Evolutionary conservation across 75 land plant species (phyloP).

Genomic region (Selaginella tamariscina): DNA sequence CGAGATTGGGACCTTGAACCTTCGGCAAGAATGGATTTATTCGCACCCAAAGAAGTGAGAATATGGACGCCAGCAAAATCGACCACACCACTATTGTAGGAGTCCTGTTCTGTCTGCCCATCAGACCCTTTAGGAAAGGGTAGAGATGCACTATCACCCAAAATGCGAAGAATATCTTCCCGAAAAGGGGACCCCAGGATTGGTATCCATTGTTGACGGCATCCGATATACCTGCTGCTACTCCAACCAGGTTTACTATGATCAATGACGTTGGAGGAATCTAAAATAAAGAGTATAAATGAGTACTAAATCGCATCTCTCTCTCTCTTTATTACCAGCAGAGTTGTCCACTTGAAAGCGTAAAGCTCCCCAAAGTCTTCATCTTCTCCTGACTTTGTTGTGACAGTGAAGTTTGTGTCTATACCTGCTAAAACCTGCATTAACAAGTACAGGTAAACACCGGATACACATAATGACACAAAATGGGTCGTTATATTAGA

Average conservation of each 20-base stretch:
- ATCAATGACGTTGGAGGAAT: constrained; percentile 75
- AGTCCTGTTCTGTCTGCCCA: constrained; percentile 74
- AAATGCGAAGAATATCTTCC: constrained; percentile 71
- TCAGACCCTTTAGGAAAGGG: constrained; percentile 75
- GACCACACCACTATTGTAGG: constrained; percentile 90
- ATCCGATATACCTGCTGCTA: constrained; percentile 71
- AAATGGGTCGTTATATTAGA: too few relatives aligned
- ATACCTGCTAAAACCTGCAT: constrained; percentile 89
- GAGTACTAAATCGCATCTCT: too few relatives aligned
- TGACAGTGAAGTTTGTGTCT: constrained; percentile 96
- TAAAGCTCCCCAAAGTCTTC: constrained; percentile 79
- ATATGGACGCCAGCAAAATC: constrained; percentile 74
- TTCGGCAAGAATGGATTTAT: constrained; percentile 53
- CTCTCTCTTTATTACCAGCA: too few relatives aligned
- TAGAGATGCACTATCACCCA: constrained; percentile 91
- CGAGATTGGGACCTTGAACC: constrained; percentile 15
- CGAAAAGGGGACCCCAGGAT: constrained; percentile 88
- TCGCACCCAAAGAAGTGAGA: constrained; percentile 80
- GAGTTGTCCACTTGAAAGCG: constrained; percentile 78
- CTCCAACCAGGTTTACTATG: constrained; percentile 63
- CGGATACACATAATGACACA: too few relatives aligned
- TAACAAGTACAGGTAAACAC: too few relatives aligned
- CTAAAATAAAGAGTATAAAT: too few relatives aligned
- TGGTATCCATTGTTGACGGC: constrained; percentile 78
- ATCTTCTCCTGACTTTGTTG: constrained; percentile 82